Base-by-base conservation (phyloP, 2,329 filamentous ascomycete species). In the Ampelomyces quisqualis region DNA sequence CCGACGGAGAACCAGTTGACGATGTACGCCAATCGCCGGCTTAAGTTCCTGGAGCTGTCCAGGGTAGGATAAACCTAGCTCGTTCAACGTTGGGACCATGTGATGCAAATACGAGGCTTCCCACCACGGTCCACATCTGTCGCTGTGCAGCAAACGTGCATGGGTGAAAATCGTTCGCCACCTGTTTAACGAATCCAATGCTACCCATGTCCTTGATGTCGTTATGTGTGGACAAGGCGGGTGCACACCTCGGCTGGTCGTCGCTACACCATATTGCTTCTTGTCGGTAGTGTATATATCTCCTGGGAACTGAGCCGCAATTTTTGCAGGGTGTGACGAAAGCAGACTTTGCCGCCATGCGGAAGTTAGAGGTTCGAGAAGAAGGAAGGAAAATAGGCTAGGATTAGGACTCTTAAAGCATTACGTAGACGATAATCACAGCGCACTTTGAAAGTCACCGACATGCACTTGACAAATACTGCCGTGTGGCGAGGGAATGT, bases 251-350 rank as follows among this genome's bases (percentile, higher is more conserved):
- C 35, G 28, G 36, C 7, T 21, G 13, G 6, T 38, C 36, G 36
- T 38, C 28, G 28, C 26, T 40, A 24, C 30, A 30, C 39, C 30
- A 37, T 34, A 32, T 56, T 54, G 42, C 48, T 56, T 56, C 45
- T 53, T 50, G 29, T 39, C 26, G 33, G 38, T 34, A 34, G 38
- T 39, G 41, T 38, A 40, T 29, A 40, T 8, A 27, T 38, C 31
- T 29, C 24, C 26, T 42, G 44, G 41, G 39, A 39, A 38, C 40
- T 41, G 47, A 54, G 47, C 48, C 47, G 48, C 51, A 50, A 40
- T 31, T 46, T 24, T 41, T 46, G 39, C 34, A 37, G 34, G 43
- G 36, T 38, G 37, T 37, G 27, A 38, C 29, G 13, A 18, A 40
- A 32, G 43, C 24, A 32, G 26, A 42, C 20, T 31, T 35, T 24